phyloP scores from a whole-genome alignment of 331 rosid genomes.

The Spiraea crenata region DNA sequence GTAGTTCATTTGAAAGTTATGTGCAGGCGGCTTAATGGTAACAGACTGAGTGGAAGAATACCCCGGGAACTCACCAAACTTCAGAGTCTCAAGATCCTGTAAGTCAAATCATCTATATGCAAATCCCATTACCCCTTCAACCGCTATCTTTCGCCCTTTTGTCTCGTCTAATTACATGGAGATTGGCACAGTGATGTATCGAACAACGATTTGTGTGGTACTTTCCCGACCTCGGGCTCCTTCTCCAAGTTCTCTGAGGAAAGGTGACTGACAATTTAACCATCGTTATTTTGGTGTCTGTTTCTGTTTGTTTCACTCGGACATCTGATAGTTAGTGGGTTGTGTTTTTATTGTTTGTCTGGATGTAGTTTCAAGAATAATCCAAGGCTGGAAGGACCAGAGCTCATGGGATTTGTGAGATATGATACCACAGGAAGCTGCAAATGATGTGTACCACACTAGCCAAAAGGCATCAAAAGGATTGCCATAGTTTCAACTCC shows the following conservation, averaged over 20 bases:
- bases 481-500: conserved; percentile 19
- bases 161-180: neutral
- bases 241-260: conserved; percentile 62
- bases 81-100: conserved; percentile 61
- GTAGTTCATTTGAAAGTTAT: conserved; percentile 1
- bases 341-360: conserved; percentile 8
- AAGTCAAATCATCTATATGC: conserved; percentile 13
- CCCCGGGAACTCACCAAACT: conserved; percentile 55
- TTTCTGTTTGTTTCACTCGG: neutral
- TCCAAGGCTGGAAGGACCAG: conserved; percentile 80
- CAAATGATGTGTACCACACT: conserved; percentile 29
- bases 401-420: conserved; percentile 88
- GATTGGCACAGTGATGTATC: conserved; percentile 64
- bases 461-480: conserved; percentile 17
- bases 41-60: conserved; percentile 54
- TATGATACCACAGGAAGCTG: conserved; percentile 65
- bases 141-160: neutral
- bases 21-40: conserved; percentile 68
- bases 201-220: conserved; percentile 73
- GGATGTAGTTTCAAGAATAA: conserved; percentile 70
- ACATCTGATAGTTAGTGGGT: neutral
- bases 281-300: neutral
- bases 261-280: conserved; percentile 32
- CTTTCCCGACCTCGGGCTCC: conserved; percentile 70
- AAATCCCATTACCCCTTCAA: neutral